Conservation (phyloP, 2,329 filamentous ascomycete species). For the Lachnellula occidentalis region DNA sequence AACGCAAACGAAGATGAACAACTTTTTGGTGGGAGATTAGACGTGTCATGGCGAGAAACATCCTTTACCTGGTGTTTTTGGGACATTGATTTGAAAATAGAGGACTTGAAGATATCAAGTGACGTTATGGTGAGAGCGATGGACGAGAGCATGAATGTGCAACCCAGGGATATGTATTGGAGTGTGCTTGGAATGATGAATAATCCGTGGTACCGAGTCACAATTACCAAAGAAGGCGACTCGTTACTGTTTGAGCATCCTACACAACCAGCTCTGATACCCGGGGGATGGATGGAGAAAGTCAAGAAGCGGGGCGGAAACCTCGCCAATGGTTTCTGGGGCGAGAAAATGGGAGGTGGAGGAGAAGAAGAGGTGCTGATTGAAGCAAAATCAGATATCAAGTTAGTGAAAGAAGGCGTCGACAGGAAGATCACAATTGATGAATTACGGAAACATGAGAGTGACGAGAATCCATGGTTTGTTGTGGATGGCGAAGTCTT, state of each 20-base stretch:
- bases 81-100: constrained; percentile 62
- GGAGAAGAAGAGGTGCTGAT: constrained; percentile 39
- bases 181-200: constrained; percentile 97
- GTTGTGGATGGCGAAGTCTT: constrained; percentile 85
- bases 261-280: constrained; percentile 69
- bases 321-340: constrained; percentile 78
- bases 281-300: constrained; percentile 89
- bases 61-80: constrained; percentile 94
- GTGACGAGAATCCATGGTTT: constrained; percentile 71
- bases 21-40: constrained; percentile 72
- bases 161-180: constrained; percentile 95
- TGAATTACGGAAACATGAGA: constrained; percentile 65
- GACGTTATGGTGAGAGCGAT: constrained; percentile 80
- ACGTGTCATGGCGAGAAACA: constrained; percentile 75
- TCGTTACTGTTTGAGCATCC: constrained; percentile 78
- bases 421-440: constrained; percentile 60
- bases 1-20: constrained; percentile 48
- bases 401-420: constrained; percentile 68
- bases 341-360: constrained; percentile 59
- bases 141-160: constrained; percentile 83
- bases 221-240: constrained; percentile 63
- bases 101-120: constrained; percentile 56
- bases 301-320: constrained; percentile 80
- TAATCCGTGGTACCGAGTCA: constrained; percentile 85
- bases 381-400: constrained; percentile 58